Evolutionary conservation across 164 flowering plant species (phyloP).

Genomic region (Sedum album): DNA sequence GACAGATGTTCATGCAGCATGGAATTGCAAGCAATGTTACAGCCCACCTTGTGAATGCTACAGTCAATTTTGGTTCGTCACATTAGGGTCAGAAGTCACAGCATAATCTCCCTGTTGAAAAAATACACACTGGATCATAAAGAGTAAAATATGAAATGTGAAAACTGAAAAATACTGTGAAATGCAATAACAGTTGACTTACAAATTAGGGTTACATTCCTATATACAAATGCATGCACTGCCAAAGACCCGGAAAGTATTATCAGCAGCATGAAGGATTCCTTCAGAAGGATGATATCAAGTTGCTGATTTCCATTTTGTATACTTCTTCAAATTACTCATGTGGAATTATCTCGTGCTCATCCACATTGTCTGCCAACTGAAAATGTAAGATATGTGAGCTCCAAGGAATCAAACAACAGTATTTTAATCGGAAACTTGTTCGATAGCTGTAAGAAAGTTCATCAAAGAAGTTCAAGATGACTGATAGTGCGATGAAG

Average conservation of each 20-base stretch:
- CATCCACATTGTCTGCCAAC: neutral
- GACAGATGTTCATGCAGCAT: neutral
- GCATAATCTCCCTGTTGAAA: neutral
- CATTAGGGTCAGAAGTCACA: neutral
- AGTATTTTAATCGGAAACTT: too few relatives aligned
- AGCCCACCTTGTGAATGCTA: neutral
- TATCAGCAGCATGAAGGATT: constrained; percentile 3
- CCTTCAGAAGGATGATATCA: neutral
- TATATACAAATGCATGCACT: neutral
- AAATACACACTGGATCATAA: neutral
- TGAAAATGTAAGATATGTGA: neutral
- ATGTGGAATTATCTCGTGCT: neutral
- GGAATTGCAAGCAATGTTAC: neutral
- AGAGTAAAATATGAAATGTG: neutral
- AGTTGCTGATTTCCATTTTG: constrained; percentile 1
- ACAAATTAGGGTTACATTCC: neutral
- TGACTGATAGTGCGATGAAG: too few relatives aligned
- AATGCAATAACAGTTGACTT: too few relatives aligned
- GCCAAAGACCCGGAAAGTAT: neutral
- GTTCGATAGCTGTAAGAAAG: too few relatives aligned
- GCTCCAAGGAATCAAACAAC: too few relatives aligned
- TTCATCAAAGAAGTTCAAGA: too few relatives aligned
- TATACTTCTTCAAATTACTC: neutral
- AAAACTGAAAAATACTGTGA: neutral
- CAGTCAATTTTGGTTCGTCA: neutral